Base-by-base conservation (phyloP, 306 rosid genomes). In the Argentina anserina region DNA sequence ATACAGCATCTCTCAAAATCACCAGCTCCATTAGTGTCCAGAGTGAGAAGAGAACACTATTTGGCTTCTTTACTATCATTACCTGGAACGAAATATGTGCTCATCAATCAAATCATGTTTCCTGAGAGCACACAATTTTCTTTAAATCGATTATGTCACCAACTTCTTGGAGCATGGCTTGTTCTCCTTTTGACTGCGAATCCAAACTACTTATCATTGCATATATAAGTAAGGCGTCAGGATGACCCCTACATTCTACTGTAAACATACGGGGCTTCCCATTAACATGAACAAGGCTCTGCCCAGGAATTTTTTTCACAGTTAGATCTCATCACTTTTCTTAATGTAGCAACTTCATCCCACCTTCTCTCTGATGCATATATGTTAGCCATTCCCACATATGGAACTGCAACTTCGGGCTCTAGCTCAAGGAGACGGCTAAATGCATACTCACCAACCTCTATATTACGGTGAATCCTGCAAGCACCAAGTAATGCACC, bases 321-420 rank as follows among this genome's bases (percentile, higher is more conserved):
- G 67, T 81, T 87, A 80, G 56, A 26, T 61, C 76, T 86, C 90
- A 90, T 88, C 81, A 65, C 84, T 55, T 74, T 80, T 82, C 90
- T 80, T 28, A 88, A 75, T 55, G 81, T 80, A 31, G 88, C 90
- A 76, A 86, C 93, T 70, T 78, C 76, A 64, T 84, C 86, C 96
- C 96, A 90, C 75, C 79, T 81, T 81, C 83, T 86, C 63, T 82
- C 75, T 9, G 87, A 86, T 50, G 93, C 96, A 66, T 86, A 88
- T 69, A 87, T 76, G 80, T 83, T 88, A 47, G 90, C 91, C 87
- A 86, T 88, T 82, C 86, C 93, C 52, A 83, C 90, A 0, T 81
- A 88, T 9, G 88, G 79, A 74, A 80, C 85, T 49, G 90, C 86
- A 43, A 45, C 82, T 36, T 63, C 63, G 11, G 91, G 85, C 80